Percentiles rank a stretch among this genome's conserved stretches.
Evolutionary conservation across 1,139 yeast species (phyloP).

Genomic region (Ashbya aceris): DNA sequence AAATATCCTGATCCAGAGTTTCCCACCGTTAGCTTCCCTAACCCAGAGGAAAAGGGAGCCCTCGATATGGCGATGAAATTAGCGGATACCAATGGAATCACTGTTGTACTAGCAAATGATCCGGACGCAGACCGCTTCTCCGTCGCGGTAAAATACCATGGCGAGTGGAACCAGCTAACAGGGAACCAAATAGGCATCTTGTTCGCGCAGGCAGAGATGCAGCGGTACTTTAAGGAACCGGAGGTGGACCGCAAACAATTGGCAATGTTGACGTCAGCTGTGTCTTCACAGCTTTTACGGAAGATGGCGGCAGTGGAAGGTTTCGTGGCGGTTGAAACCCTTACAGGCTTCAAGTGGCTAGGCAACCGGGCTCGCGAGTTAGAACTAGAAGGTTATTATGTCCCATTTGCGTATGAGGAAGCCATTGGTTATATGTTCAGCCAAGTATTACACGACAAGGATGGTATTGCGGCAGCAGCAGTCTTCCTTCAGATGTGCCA

Average conservation of each 20-base stretch:
- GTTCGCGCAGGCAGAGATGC: constrained; percentile 52
- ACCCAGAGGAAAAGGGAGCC: constrained; percentile 94
- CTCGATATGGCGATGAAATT: constrained; percentile 55
- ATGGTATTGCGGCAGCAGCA: constrained; percentile 76
- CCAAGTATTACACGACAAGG: constrained; percentile 75
- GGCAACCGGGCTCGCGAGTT: constrained; percentile 80
- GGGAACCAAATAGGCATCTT: constrained; percentile 88
- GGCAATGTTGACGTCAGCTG: constrained; percentile 78
- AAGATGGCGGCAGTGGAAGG: constrained; percentile 58
- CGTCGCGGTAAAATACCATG: constrained; percentile 42
- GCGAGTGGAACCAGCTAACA: constrained; percentile 68
- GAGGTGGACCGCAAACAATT: constrained; percentile 22
- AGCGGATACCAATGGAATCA: constrained; percentile 30
- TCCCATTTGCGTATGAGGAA: constrained; percentile 90
- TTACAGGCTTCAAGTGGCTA: constrained; percentile 97
- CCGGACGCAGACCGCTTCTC: constrained; percentile 96
- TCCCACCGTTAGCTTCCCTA: constrained; percentile 81
- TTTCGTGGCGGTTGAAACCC: constrained; percentile 64
- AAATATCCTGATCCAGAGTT: constrained; percentile 72
- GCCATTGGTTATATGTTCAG: constrained; percentile 93
- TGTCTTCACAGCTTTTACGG: constrained; percentile 74
- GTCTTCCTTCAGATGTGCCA: constrained; percentile 64
- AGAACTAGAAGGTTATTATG: constrained; percentile 51
- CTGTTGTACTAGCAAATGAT: constrained; percentile 76
- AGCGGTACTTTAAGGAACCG: constrained; percentile 18